Base-by-base conservation (phyloP, 2,329 filamentous ascomycete species). In the Curvularia spicifera region DNA sequence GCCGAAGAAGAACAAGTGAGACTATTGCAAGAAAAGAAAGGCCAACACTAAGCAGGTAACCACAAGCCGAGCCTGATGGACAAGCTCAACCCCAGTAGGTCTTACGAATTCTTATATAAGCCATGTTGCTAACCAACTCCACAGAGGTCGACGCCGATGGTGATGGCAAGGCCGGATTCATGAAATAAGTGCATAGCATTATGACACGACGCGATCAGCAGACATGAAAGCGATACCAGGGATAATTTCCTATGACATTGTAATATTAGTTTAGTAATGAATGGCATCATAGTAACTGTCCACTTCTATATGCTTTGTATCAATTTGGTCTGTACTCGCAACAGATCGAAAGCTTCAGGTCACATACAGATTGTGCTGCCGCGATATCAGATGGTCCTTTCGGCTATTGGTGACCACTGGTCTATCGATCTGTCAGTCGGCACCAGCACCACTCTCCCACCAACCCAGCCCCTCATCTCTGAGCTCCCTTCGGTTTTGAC, bases 91-190 rank as follows among this genome's bases (percentile, higher is more conserved):
- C 84, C 85, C 1, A 80, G 56, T 59, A 59, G 12, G 56, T 56
- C 9, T 3, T 12, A 28, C 8, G 10, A 18, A 10, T 12, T 8
- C 12, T 24, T 4, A 4, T 24, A 24, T 24, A 24, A 24, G 22
- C 22, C 22, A 24, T 10, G 5, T 10, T 10, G 22, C 56, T 59
- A 28, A 59, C 52, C 5, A 18, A 12, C 6, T n/a, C 4, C 15
- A 28, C 42, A 59, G 56, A 67, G 56, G 61, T 76, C 40, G 84
- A 87, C 66, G 61, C 83, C 28, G 78, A 85, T 62, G 76, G 81
- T 39, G 84, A 87, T 72, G 84, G 85, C 57, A 84, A 85, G 78
- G 73, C 76, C 28, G 84, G 84, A 2, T 84, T 86, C 62, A 82
- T 85, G 80, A 73, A 80, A 51, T 84, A 80, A 65, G 64, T 63